Base-by-base conservation (phyloP, 2,329 filamentous ascomycete species). In the Curvularia sp. region DNA sequence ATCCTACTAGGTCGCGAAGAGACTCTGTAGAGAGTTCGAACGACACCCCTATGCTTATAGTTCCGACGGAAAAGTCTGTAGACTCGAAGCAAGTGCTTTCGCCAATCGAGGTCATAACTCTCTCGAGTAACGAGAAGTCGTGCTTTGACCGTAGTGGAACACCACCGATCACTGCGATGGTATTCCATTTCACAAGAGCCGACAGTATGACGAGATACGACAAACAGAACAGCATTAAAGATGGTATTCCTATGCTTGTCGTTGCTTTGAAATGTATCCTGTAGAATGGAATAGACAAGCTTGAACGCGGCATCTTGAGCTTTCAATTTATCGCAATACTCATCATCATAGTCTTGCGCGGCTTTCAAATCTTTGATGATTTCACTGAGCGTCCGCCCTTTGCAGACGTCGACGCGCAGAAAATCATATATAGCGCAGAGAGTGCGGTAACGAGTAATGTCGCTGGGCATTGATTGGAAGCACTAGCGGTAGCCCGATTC, bases 401-500 rank as follows among this genome's bases (percentile, higher is more conserved):
- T 48, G 34, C 63, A 57, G 59, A 66, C 46, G 52, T 70, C 54
- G 49, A 71, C 43, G 45, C 52, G 19, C 49, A 72, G 69, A 54
- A 69, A 70, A 25, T 70, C 39, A 47, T 71, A 72, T 28, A 66
- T 70, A 10, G 68, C 51, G 43, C 53, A 71, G 36, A 70, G 67
- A 59, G 52, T 60, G 30, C 54, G 65, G 59, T 70, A 53, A n/a
- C 61, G 63, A 47, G 59, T 56, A 57, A 71, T 53, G 19, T 72
- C 57, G 38, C 59, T 28, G 36, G 68, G 51, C 1, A 72, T 55
- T 36, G 57, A 62, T 53, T 65, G 65, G 53, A 70, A 71, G 56
- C 68, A 72, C 30, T 68, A 61, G 52, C 66, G 67, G 49, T 68
- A 72, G 57, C 69, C 67, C 8, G 59, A 68, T 65, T 72, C 59